Evolutionary conservation across 768 basidiomycete species (phyloP).

Genomic region (Cyathus striatus): DNA sequence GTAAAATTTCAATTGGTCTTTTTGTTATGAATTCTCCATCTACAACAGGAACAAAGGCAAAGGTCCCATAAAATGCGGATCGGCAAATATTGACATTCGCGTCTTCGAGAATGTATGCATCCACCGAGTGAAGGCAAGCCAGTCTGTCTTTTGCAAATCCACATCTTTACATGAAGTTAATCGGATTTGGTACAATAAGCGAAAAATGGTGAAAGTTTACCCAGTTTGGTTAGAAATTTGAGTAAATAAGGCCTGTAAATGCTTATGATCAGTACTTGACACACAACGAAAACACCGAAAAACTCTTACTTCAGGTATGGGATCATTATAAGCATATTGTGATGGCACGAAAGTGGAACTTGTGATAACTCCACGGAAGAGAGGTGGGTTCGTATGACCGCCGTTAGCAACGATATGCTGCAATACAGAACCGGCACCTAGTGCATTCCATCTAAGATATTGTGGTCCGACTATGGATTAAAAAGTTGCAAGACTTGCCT

Average conservation of each 20-base stretch:
- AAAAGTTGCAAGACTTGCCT: too few relatives aligned
- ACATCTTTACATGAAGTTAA: conserved; percentile 19
- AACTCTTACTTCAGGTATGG: conserved; percentile 29
- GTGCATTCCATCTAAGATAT: too few relatives aligned
- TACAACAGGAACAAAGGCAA: too few relatives aligned
- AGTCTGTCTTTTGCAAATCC: conserved; percentile 18
- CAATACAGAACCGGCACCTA: conserved; percentile 44
- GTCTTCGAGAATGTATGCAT: conserved; percentile 17
- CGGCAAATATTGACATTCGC: conserved; percentile 18
- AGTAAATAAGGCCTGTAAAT: not conserved
- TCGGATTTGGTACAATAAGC: not conserved
- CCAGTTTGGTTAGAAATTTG: not conserved
- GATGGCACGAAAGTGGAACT: conserved; percentile 40
- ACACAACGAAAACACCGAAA: not conserved
- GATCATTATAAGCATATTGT: conserved; percentile 38
- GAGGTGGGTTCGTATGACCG: conserved; percentile 36
- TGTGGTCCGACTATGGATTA: too few relatives aligned
- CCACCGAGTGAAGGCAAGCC: conserved; percentile 25
- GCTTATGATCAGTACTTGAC: not conserved
- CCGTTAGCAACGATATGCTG: conserved; percentile 42
- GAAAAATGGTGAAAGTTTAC: not conserved
- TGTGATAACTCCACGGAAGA: conserved; percentile 37
- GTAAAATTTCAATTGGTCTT: conserved; percentile 27
- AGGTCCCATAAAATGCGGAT: conserved; percentile 26
- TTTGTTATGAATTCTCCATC: too few relatives aligned